Base-by-base conservation (phyloP, 768 basidiomycete species). In the Lactarius hatsudake region DNA sequence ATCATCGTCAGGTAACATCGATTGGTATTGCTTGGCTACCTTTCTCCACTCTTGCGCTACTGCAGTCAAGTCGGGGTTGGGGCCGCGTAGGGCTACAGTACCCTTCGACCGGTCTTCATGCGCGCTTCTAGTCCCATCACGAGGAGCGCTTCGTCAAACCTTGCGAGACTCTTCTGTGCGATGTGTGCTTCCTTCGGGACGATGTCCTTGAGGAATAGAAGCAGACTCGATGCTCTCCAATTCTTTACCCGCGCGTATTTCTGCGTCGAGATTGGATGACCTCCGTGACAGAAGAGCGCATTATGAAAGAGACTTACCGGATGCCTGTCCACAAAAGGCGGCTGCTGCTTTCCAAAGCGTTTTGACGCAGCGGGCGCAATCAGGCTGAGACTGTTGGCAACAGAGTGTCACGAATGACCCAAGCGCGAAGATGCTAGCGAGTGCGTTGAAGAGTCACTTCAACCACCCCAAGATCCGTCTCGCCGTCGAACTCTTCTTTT, bases 11-110 rank as follows among this genome's bases (percentile, higher is more conserved):
- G 62, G 67, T 53, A 68, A 43, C 58, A 64, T 28, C 3, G 59
- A 64, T 61, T 68, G 62, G 43, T 67, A 67, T 28, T 64, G 62
- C 40, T 64, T 38, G 13, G 62, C 66, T 12, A 67, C 30, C n/a
- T 61, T 42, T 12, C 53, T 36, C 66, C 62, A 67, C 60, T 64
- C 53, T 60, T 60, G 23, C 6, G 62, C 53, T 12, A 63, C 53
- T 34, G 26, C 28, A 8, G 6, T 63, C n/a, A 54, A 10, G 42
- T 63, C 58, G 15, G 40, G 42, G 40, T 60, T 62, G 28, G 40
- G 53, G 20, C 66, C 62, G 32, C 26, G 34, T 30, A 67, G 36
- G 15, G 32, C 23, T 28, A 28, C 26, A 28, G 26, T 53, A 60
- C 62, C 32, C 53, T 58, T 40, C 66, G 62, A 36, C 62, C 66